Conservation (phyloP, 2,329 filamentous ascomycete genomes). For the Calonectria crousiana region DNA sequence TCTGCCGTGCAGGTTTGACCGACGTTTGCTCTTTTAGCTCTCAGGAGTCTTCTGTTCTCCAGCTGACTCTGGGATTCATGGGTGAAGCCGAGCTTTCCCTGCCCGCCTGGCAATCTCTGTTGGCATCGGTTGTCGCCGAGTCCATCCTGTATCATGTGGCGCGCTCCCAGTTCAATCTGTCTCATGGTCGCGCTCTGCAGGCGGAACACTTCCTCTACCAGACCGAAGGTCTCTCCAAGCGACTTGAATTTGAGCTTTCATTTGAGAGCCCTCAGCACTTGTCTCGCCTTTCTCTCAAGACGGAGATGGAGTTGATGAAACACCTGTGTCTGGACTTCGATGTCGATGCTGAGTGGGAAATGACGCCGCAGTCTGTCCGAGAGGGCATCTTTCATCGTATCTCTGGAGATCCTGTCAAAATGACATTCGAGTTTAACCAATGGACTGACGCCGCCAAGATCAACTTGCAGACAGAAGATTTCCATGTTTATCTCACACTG, state of each 20-base stretch:
- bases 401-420: slow-evolving; percentile 11
- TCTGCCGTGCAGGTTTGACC: slow-evolving; percentile 1
- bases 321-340: slow-evolving; percentile 27
- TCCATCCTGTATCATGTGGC: slow-evolving; percentile 26
- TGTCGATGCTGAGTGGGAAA: slow-evolving; percentile 26
- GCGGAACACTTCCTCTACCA: slow-evolving; percentile 28
- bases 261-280: slow-evolving; percentile 16
- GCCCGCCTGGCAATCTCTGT: slow-evolving; percentile 20
- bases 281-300: slow-evolving; percentile 22
- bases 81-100: slow-evolving; percentile 21
- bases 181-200: slow-evolving; percentile 22
- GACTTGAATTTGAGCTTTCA: slow-evolving; percentile 27
- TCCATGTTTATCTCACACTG: slow-evolving; percentile 24
- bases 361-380: slow-evolving; percentile 21
- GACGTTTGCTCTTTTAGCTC: slow-evolving; percentile 17
- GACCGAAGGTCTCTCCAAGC: slow-evolving; percentile 15
- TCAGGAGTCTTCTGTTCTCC: background rate
- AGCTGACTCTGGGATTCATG: slow-evolving; percentile 18
- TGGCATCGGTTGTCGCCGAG: slow-evolving; percentile 19
- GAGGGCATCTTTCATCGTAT: slow-evolving; percentile 24
- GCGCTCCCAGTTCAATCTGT: slow-evolving; percentile 19
- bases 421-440: slow-evolving; percentile 16
- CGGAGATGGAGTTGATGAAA: slow-evolving; percentile 28
- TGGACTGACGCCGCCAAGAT: slow-evolving; percentile 14
- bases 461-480: slow-evolving; percentile 24